Evolutionary conservation across 371 early-diverging fungal genomes (phyloP), one percentile per base, ranked within the genome.

Genomic region (Synchytrium microbalum): DNA sequence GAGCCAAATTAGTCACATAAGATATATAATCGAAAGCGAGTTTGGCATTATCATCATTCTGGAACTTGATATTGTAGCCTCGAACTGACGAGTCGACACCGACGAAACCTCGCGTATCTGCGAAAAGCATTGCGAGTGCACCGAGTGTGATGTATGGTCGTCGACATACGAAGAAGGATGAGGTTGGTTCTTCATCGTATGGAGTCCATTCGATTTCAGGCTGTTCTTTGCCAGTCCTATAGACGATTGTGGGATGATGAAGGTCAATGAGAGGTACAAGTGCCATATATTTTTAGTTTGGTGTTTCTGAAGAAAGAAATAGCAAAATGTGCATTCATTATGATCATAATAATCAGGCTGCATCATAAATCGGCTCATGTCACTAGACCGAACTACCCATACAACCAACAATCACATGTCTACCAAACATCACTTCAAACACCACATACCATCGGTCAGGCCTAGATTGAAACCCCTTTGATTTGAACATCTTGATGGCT

Each of bases 391-490:
- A 38, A 5, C 46, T 38, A 10, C 46, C 46, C 5, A 19, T 38
- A 10, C 46, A 38, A 19, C 46, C 46, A n/a, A n/a, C n/a, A n/a
- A 10, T 38, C 46, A 38, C 46, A 38, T 38, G 46, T 10, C 19
- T 5, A 5, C 46, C 10, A 10, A 19, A 38, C 46, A 38, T n/a
- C n/a, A n/a, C n/a, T n/a, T n/a, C n/a, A n/a, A n/a, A n/a, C n/a
- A n/a, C n/a, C 46, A 38, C 46, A 19, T 38, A 38, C 46, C 46
- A 38, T 38, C 46, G 46, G 46, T 38, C 46, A 38, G 46, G 46
- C 19, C 46, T 5, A 38, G 46, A 5, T 38, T 38, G 46, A 38
- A 38, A 10, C 19, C 19, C 46, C 46, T 19, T 19, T 38, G 10
- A 38, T 19, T 38, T 38, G 10, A 10, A 19, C 46, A 38, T 38